Percentiles rank a stretch among this genome's conserved stretches.
These are phyloP conservation scores for Gamarada debralockiae DNA, from an alignment of 495 filamentous ascomycete genomes.

Conservation along the genomic window DNA sequence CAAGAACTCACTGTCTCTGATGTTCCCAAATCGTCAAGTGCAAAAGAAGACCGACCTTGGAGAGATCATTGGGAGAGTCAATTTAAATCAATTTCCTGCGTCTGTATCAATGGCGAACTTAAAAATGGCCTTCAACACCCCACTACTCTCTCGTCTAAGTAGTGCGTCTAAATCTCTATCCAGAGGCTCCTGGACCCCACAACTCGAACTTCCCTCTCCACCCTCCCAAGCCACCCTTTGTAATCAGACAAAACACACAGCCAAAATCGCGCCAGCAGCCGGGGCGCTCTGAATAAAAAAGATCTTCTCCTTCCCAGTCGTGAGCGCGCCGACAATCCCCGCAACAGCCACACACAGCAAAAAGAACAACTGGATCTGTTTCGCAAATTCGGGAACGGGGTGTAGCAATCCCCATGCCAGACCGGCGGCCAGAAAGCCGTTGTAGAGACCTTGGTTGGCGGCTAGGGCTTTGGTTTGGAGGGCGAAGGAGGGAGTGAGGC, in stretches of 20 bases:
- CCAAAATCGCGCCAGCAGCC: slow-evolving; percentile 7
- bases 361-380: slow-evolving; percentile 30
- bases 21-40: too few species aligned
- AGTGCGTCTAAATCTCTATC: too few species aligned
- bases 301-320: slow-evolving; percentile 23
- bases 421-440: slow-evolving; percentile 33
- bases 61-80: too few species aligned
- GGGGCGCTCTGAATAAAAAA: slow-evolving; percentile 28
- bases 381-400: slow-evolving; percentile 24
- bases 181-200: too few species aligned
- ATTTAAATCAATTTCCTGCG: too few species aligned
- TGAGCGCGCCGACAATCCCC: slow-evolving; percentile 27
- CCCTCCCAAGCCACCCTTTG: too few species aligned
- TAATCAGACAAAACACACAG: slow-evolving; percentile 1
- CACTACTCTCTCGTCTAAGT: too few species aligned
- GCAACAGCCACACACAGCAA: slow-evolving; percentile 30
- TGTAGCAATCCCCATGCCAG: slow-evolving; percentile 27
- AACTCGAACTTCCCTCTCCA: too few species aligned
- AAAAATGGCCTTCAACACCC: too few species aligned
- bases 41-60: too few species aligned
- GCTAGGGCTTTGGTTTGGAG: slow-evolving; percentile 25
- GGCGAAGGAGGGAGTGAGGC: slow-evolving; percentile 25
- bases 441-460: slow-evolving; percentile 34
- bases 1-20: too few species aligned
- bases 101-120: too few species aligned